A percentile compares a stretch with the other conserved stretches of the same genome.
phyloP scores from a whole-genome alignment of 2,329 filamentous ascomycete species.

The Lizonia empirigonia region DNA sequence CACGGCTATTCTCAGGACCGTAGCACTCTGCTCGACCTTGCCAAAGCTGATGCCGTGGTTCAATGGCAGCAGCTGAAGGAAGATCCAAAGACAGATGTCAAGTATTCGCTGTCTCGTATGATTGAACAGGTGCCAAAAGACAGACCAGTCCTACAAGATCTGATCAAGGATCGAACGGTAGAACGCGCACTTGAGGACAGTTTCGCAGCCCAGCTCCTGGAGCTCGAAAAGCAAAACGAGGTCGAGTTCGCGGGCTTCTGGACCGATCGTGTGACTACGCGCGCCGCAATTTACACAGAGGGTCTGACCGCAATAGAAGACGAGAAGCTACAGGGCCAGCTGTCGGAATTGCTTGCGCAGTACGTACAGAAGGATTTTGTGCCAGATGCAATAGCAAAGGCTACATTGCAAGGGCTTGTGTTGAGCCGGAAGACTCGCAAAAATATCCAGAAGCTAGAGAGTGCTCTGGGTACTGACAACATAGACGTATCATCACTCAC shows the following conservation, averaged over 20 bases:
- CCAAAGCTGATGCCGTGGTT: constrained; percentile 25
- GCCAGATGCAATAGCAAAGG: constrained; percentile 40
- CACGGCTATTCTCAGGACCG: constrained; percentile 14
- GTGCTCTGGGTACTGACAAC: constrained; percentile 24
- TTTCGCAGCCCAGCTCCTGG: constrained; percentile 33
- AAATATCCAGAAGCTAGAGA: constrained; percentile 38
- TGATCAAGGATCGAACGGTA: constrained; percentile 27
- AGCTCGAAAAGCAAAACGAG: constrained; percentile 39
- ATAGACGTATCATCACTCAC: constrained; percentile 17
- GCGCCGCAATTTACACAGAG: constrained; percentile 34
- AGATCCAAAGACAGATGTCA: constrained; percentile 27
- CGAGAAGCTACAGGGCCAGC: constrained; percentile 41
- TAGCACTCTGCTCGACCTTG: constrained; percentile 21
- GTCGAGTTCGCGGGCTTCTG: constrained; percentile 40
- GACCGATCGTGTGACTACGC: constrained; percentile 37
- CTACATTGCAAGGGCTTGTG: constrained; percentile 36
- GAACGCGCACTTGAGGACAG: constrained; percentile 29
- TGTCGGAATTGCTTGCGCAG: constrained; percentile 38
- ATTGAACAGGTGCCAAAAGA: constrained; percentile 11
- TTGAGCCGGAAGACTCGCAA: constrained; percentile 41
- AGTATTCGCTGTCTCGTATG: constrained; percentile 31
- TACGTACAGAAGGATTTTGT: constrained; percentile 44
- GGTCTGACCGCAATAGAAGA: constrained; percentile 35
- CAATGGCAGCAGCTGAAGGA: constrained; percentile 35
- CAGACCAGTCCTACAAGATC: constrained; percentile 15